These are phyloP conservation scores for Globisporangium splendens DNA, from an alignment of 352 stramenopile genomes.

Conservation along the genomic window DNA sequence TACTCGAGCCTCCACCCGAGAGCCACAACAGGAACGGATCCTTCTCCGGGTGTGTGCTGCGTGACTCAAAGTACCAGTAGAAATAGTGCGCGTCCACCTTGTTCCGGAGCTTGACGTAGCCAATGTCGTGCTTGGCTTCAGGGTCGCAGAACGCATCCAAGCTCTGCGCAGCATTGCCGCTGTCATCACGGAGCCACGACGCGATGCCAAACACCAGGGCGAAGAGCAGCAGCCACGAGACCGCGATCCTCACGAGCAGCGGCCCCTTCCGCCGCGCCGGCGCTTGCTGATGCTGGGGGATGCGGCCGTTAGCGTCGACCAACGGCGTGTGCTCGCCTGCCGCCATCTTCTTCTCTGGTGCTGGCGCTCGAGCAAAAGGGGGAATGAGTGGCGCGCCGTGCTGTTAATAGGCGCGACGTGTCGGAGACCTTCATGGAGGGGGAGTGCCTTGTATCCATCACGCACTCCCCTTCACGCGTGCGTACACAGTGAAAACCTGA, in stretches of 20 bases:
- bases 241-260: neutral
- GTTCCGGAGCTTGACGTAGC: conserved; percentile 49
- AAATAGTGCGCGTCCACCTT: conserved; percentile 62
- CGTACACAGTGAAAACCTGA: no score
- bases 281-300: neutral
- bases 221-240: neutral
- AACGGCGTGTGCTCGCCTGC: neutral
- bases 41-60: conserved; percentile 19
- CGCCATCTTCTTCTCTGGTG: neutral
- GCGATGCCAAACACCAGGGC: neutral
- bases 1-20: conserved; percentile 39
- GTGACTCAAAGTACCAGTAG: conserved; percentile 65
- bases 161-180: neutral
- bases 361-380: neutral
- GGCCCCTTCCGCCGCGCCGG: neutral
- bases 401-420: neutral
- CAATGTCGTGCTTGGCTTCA: conserved; percentile 36
- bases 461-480: no score
- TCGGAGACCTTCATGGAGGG: no score
- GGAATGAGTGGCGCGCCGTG: neutral
- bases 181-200: neutral
- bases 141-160: conserved; percentile 25
- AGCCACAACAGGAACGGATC: conserved; percentile 64
- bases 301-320: neutral
- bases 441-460: no score